Base-by-base conservation (phyloP, 1,284 basidiomycete genomes). In the Acaromyces ingoldii region DNA sequence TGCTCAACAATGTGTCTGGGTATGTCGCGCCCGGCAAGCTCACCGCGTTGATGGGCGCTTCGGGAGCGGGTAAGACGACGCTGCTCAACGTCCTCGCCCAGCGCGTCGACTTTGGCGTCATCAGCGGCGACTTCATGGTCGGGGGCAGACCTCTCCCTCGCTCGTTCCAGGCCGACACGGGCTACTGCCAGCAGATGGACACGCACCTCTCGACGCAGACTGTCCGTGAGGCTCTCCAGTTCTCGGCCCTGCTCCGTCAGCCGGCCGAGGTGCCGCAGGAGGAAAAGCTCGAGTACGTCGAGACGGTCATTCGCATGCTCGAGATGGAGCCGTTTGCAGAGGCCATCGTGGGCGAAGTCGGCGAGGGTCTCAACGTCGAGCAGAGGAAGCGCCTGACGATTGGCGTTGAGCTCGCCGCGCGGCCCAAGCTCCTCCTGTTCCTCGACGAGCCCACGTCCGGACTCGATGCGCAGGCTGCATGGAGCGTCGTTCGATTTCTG, bases 1-100 rank as follows among this genome's bases (percentile, higher is more conserved):
- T 72, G 21, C 54, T 72, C 17, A 53, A 63, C 40, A 45, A 68
- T 4, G 88, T 84, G 1, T 58, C 52, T 5, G 69, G 67, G n/a
- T 70, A 51, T 40, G 63, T 67, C 13, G 49, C 55, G 4, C 67
- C 67, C 1, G 67, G 67, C 7, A 63, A 62, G 43, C 61, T 70
- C 57, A 67, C 64, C 6, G 67, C 67, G 1, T 47, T 72, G 5
- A 72, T 72, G 69, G 69, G 69, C 28, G 62, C 61, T 42, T 65
- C 62, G n/a, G 69, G 69, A 37, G 69, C 69, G 1, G 67, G 67
- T 6, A 70, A 70, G 50, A 70, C 68, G 11, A 69, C 68, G 2
- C 47, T 70, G 36, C 59, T 70, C 39, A 63, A 70, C 38, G 63
- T 70, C 0, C 50, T 70, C 11, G 68, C 68, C 1, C 60, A 70